These are phyloP conservation scores for Pseudohalonectria lignicola DNA, from an alignment of 2,329 filamentous ascomycete species.

Conservation along the genomic window DNA sequence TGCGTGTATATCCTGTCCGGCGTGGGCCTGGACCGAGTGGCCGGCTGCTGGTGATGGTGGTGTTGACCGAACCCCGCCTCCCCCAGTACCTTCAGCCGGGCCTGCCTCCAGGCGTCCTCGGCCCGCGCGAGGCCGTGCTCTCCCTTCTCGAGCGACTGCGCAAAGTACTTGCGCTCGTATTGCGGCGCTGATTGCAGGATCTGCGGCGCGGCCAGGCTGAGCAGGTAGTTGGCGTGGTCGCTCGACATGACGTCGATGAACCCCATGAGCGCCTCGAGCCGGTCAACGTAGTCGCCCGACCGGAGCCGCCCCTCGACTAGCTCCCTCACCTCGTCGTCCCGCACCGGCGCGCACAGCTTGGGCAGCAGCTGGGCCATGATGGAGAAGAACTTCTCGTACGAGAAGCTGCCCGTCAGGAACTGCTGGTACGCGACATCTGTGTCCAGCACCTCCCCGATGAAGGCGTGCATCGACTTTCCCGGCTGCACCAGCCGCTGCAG, in stretches of 20 bases:
- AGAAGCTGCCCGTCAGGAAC: conserved; percentile 62
- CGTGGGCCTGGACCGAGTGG: conserved; percentile 47
- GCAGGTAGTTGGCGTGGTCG: conserved; percentile 73
- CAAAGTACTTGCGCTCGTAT: conserved; percentile 67
- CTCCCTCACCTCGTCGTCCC: conserved; percentile 65
- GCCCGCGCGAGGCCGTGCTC: conserved; percentile 46
- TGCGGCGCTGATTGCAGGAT: conserved; percentile 59
- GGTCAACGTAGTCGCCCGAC: conserved; percentile 58
- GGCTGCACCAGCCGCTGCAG: conserved; percentile 60
- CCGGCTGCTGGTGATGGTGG: conserved; percentile 18
- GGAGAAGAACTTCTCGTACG: conserved; percentile 68
- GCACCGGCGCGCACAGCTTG: conserved; percentile 68
- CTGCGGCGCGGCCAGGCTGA: conserved; percentile 59
- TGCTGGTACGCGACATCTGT: conserved; percentile 59
- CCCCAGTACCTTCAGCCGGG: conserved; percentile 50
- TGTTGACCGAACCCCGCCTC: conserved; percentile 56
- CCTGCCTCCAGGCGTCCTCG: conserved; percentile 53
- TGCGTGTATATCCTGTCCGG: conserved; percentile 65
- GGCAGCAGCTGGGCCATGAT: conserved; percentile 67
- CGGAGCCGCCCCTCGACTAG: conserved; percentile 51
- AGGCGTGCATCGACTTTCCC: conserved; percentile 61
- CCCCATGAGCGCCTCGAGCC: conserved; percentile 62
- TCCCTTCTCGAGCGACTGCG: conserved; percentile 49
- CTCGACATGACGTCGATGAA: conserved; percentile 70
- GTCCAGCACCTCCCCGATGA: conserved; percentile 67